Evolutionary conservation across 225 moss, liverwort and hornwort genomes (phyloP).

Genomic region (Anthoceros angustus): DNA sequence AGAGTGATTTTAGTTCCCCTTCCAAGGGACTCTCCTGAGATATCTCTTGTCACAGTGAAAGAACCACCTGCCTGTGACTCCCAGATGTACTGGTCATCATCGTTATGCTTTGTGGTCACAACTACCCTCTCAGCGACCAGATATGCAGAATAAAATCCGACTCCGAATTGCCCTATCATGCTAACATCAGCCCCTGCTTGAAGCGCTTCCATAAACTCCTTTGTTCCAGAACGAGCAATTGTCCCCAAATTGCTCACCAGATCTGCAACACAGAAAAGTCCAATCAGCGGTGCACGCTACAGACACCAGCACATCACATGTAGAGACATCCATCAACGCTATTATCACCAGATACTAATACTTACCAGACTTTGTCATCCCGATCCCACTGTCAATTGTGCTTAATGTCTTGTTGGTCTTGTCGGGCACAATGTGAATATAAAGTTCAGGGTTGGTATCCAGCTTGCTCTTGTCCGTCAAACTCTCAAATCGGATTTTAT

Average conservation of each 20-base stretch:
- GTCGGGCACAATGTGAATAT: neutral
- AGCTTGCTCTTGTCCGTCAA: constrained; percentile 2
- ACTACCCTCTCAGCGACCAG: neutral
- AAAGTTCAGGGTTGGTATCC: neutral
- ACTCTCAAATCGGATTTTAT: neutral
- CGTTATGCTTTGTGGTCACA: neutral
- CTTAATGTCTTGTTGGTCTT: neutral
- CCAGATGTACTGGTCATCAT: constrained; percentile 1
- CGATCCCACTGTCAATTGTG: neutral
- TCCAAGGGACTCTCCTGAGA: neutral
- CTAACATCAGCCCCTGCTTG: neutral
- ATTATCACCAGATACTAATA: neutral
- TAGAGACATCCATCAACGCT: neutral
- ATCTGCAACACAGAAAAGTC: neutral
- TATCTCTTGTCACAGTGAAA: neutral
- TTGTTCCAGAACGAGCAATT: neutral
- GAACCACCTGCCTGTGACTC: constrained; percentile 1
- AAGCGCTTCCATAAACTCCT: constrained; percentile 4
- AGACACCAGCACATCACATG: neutral
- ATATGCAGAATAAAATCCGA: neutral
- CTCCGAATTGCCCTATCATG: neutral
- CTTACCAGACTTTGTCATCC: constrained; percentile 1
- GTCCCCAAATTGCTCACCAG: neutral
- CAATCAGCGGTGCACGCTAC: neutral
- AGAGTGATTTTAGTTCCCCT: neutral